Evolutionary conservation across 2,329 filamentous ascomycete species (phyloP).

Genomic region (Penicillium sp.): DNA sequence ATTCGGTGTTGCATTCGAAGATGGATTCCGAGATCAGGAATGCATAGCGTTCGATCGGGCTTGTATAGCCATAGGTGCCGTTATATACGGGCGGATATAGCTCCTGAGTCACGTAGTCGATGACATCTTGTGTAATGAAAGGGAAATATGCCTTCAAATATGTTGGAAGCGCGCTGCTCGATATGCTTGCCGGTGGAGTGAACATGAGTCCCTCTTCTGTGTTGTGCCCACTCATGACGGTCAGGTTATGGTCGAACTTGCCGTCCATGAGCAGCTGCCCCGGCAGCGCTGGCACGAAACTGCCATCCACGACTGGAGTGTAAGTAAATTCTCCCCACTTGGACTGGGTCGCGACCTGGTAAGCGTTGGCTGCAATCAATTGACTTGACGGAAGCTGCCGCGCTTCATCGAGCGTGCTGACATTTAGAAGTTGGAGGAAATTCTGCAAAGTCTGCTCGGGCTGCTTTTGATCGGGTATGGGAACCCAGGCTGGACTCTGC

Average conservation of each 20-base stretch:
- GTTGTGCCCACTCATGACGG: constrained; percentile 49
- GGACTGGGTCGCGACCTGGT: constrained; percentile 38
- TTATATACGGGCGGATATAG: constrained; percentile 55
- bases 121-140: constrained; percentile 20
- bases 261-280: constrained; percentile 47
- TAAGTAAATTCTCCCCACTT: constrained; percentile 47
- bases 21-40: constrained; percentile 45
- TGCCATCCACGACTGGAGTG: constrained; percentile 51
- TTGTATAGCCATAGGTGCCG: constrained; percentile 49
- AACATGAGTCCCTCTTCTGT: constrained; percentile 45
- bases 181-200: constrained; percentile 34
- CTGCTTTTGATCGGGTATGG: constrained; percentile 30
- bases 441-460: constrained; percentile 42
- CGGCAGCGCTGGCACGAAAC: constrained; percentile 50
- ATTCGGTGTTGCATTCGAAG: constrained; percentile 57
- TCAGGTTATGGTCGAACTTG: constrained; percentile 46
- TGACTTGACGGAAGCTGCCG: constrained; percentile 40
- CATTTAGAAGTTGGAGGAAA: constrained; percentile 45
- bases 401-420: constrained; percentile 46
- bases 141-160: constrained; percentile 25
- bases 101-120: constrained; percentile 47
- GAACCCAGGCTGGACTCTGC: constrained; percentile 45
- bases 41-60: constrained; percentile 43
- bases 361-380: constrained; percentile 46
- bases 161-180: constrained; percentile 21